Evolutionary conservation across 768 basidiomycete genomes (phyloP), one percentile per base, ranked within the genome.

Genomic region (Suillus americanus): DNA sequence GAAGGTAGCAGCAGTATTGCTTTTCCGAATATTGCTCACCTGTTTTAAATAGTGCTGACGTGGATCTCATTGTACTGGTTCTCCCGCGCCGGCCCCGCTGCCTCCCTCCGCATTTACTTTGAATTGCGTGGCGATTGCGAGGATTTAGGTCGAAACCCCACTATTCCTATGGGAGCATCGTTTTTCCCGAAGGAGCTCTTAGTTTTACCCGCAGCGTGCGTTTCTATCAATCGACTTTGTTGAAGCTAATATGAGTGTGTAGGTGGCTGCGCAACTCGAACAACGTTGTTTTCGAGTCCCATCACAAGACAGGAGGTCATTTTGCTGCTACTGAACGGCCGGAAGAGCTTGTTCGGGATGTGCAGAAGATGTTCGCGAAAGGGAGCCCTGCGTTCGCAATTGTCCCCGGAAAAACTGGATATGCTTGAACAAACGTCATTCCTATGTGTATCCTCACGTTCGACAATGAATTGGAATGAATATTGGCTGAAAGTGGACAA

Each of bases 31-130:
- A 14, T 25, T 13, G 23, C 53, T 9, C 23, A 28, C 16, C 18
- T n/a, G 45, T 9, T 33, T 33, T 45, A 23, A 68, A 18, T 62
- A 87, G 87, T 88, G 1, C 67, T 89, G 37, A 86, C 84, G 0
- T 89, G 87, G 86, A 71, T 86, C 23, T 86, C 85, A 3, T 77
- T 86, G 12, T 86, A 83, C 69, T 83, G 79, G 78, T 87, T 88
- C 73, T 87, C 86, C 7, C 81, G 82, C 10, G 78, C 82, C 0
- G 86, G 86, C 0, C 87, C 88, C 8, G 79, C 85, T 2, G 85
- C 87, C 0, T 83, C 87, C 0, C 25, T 83, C 10, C 78, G 86
- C 20, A 87, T 87, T 25, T 89, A 89, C 71, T 88, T 83, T 68
- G 89, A 89, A 68, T 65, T 40, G 14, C 46, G 61, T 60, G 57